Percentiles rank a stretch among this genome's conserved stretches.
Conservation (phyloP, 441 rosid genomes). For the Eutrema salsugineum region DNA sequence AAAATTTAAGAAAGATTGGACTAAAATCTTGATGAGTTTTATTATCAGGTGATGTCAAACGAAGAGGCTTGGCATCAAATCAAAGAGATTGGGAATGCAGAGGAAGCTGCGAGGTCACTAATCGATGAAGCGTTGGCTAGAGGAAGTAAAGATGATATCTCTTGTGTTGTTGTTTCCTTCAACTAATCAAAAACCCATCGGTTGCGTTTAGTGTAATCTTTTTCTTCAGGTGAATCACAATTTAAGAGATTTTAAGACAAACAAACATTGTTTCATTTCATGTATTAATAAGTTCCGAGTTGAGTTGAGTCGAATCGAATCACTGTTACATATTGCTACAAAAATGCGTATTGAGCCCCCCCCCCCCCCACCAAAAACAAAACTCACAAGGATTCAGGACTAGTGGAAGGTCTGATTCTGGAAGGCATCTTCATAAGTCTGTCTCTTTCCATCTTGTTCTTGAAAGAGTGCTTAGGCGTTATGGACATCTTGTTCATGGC, state of each 20-base stretch:
- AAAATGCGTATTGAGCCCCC: constrained; percentile 13
- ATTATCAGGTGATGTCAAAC: constrained; percentile 45
- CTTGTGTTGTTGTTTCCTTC: constrained; percentile 45
- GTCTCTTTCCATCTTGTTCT: constrained; percentile 23
- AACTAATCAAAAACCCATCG: not conserved
- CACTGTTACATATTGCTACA: not conserved
- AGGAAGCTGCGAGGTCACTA: constrained; percentile 32
- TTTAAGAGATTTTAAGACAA: not conserved
- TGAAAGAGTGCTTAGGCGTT: constrained; percentile 47
- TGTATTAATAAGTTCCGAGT: not conserved
- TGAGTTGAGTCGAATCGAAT: not conserved
- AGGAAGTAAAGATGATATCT: constrained; percentile 48
- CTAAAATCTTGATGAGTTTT: not conserved
- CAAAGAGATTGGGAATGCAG: constrained; percentile 19
- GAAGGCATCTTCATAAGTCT: constrained; percentile 58
- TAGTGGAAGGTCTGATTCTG: constrained; percentile 61
- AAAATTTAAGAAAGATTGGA: not conserved
- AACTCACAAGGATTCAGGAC: constrained; percentile 52
- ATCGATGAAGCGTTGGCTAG: constrained; percentile 35
- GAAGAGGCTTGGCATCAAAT: constrained; percentile 41
- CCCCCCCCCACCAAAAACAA: not conserved
- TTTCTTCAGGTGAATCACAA: not conserved
- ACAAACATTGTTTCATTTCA: constrained; percentile 8
- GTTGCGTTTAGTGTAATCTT: not conserved
- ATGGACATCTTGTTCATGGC: constrained; percentile 70